These are phyloP conservation scores for Lentinula lateritia DNA, from an alignment of 768 basidiomycete genomes.

Conservation along the genomic window DNA sequence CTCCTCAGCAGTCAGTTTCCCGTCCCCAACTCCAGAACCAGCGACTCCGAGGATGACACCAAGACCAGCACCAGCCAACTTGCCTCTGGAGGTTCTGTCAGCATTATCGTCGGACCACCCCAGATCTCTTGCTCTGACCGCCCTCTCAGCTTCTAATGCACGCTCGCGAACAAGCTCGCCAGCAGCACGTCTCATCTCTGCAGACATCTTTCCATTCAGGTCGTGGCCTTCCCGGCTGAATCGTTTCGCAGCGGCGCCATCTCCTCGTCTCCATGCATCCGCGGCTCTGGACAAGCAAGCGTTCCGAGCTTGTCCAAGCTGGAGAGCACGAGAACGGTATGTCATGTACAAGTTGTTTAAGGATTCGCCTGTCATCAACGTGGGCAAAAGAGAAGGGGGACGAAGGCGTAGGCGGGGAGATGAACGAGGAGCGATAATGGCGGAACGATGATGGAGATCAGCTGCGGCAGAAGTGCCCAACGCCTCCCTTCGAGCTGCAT, in stretches of 20 bases:
- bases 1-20: constrained; percentile 72
- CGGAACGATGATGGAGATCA: constrained; percentile 55
- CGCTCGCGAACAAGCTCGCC: constrained; percentile 82
- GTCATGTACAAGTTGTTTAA: constrained; percentile 82
- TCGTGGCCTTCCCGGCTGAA: constrained; percentile 94
- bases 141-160: constrained; percentile 67
- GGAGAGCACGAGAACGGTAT: constrained; percentile 82
- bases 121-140: constrained; percentile 60
- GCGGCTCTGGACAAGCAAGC: constrained; percentile 93
- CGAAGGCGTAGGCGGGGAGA: constrained; percentile 85
- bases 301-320: constrained; percentile 90
- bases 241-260: constrained; percentile 92
- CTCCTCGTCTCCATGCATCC: constrained; percentile 92
- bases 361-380: constrained; percentile 78
- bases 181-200: constrained; percentile 83
- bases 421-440: constrained; percentile 72
- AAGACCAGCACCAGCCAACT: constrained; percentile 70
- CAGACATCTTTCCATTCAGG: constrained; percentile 84
- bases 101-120: constrained; percentile 78
- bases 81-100: constrained; percentile 73
- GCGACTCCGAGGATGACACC: constrained; percentile 90
- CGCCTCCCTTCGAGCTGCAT: constrained; percentile 48
- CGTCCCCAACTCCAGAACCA: constrained; percentile 46
- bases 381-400: constrained; percentile 80
- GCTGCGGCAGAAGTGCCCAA: constrained; percentile 59